These are phyloP conservation scores for Penicillium sp. DNA, from an alignment of 2,329 filamentous ascomycete genomes.

Conservation along the genomic window DNA sequence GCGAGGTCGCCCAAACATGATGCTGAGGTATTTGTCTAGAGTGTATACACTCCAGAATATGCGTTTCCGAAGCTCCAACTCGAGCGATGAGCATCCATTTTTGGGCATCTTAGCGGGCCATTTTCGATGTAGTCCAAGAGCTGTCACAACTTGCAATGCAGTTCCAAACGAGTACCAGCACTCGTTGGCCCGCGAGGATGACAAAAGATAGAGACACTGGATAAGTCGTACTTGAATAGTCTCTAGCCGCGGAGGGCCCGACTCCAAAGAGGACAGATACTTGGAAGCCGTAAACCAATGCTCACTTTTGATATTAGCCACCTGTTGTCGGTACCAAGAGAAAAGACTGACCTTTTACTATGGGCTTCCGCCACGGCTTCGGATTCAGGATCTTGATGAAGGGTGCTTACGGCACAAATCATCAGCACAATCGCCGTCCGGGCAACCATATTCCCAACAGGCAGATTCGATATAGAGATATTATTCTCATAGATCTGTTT, in stretches of 20 bases:
- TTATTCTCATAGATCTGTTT: slow-evolving; percentile 41
- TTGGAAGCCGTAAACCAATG: slow-evolving; percentile 41
- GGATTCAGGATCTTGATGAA: slow-evolving; percentile 46
- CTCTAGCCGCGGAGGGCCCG: slow-evolving; percentile 55
- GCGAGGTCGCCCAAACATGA: slow-evolving; percentile 62
- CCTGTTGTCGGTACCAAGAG: not conserved
- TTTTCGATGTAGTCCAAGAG: slow-evolving; percentile 42
- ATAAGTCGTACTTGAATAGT: slow-evolving; percentile 59
- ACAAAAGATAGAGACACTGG: slow-evolving; percentile 60
- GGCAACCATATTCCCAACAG: slow-evolving; percentile 45
- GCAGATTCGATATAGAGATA: slow-evolving; percentile 35
- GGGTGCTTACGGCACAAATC: slow-evolving; percentile 50
- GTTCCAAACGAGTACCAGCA: slow-evolving; percentile 63
- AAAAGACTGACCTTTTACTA: slow-evolving; percentile 29
- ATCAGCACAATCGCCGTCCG: slow-evolving; percentile 52
- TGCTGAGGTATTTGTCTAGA: slow-evolving; percentile 63
- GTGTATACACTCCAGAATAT: slow-evolving; percentile 66
- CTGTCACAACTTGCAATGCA: slow-evolving; percentile 54
- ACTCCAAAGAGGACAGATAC: slow-evolving; percentile 45
- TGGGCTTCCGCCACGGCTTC: slow-evolving; percentile 24
- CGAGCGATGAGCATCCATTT: slow-evolving; percentile 32
- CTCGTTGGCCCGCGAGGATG: slow-evolving; percentile 60
- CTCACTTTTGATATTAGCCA: slow-evolving; percentile 26
- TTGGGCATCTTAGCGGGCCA: slow-evolving; percentile 28
- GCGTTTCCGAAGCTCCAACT: slow-evolving; percentile 56